Conservation (phyloP, 495 filamentous ascomycete species). For the Penicillium riverlandense region DNA sequence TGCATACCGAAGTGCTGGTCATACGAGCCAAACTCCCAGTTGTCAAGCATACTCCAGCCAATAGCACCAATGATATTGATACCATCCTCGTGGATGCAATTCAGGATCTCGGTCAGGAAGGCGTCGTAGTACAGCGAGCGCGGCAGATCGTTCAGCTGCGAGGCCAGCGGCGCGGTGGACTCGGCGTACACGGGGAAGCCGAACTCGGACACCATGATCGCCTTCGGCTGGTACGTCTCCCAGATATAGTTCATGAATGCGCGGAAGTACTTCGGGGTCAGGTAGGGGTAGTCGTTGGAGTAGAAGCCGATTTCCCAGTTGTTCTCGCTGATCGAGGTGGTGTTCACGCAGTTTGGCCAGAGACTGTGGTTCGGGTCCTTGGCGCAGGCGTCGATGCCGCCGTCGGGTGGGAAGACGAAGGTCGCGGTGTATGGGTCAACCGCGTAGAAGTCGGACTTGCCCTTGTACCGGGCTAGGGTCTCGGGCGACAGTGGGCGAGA, state of each 20-base stretch:
- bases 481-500: too few species aligned
- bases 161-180: constrained; percentile 17
- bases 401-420: constrained; percentile 27
- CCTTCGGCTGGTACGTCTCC: constrained; percentile 30
- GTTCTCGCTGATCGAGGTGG: constrained; percentile 24
- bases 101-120: constrained; percentile 37
- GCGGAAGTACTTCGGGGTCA: constrained; percentile 34
- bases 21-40: constrained; percentile 41
- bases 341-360: constrained; percentile 34
- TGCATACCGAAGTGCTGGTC: constrained; percentile 35
- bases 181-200: constrained; percentile 32
- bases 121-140: constrained; percentile 34
- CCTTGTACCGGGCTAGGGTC: neutral
- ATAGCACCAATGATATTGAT: constrained; percentile 38
- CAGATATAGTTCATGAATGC: constrained; percentile 34
- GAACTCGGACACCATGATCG: constrained; percentile 33
- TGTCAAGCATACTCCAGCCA: constrained; percentile 39
- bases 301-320: constrained; percentile 37
- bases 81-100: constrained; percentile 36
- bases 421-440: constrained; percentile 42
- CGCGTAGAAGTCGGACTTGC: constrained; percentile 37
- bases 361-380: constrained; percentile 20
- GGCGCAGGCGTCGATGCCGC: constrained; percentile 28
- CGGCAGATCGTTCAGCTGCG: constrained; percentile 32
- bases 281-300: constrained; percentile 32